These are phyloP conservation scores for Phytophthora melonis DNA, from an alignment of 352 stramenopile genomes.

Conservation along the genomic window DNA sequence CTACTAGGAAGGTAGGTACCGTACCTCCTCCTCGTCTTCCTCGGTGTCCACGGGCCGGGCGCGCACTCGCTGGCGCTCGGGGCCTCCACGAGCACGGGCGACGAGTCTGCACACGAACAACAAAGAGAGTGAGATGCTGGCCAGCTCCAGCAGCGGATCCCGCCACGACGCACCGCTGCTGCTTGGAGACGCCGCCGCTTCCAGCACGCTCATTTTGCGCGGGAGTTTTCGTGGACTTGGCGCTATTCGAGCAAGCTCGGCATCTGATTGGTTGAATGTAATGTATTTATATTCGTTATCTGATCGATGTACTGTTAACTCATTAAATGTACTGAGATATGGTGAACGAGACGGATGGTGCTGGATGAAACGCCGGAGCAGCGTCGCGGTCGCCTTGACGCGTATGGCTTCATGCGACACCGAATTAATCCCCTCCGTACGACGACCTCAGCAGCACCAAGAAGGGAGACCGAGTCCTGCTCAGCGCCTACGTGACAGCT, in stretches of 20 bases:
- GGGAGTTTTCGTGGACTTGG: constrained; percentile 1
- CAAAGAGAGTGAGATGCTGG: not conserved
- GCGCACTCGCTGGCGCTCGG: constrained; percentile 12
- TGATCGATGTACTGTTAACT: too few species aligned
- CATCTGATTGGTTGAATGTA: too few species aligned
- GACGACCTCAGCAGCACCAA: constrained; percentile 46
- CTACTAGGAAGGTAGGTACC: not conserved
- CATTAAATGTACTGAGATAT: too few species aligned
- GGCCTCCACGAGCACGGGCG: constrained; percentile 31
- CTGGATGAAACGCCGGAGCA: too few species aligned
- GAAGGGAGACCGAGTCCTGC: constrained; percentile 38
- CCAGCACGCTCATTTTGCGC: constrained; percentile 37
- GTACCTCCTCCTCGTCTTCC: not conserved
- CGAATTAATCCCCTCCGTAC: too few species aligned
- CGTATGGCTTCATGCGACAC: too few species aligned
- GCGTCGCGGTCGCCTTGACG: too few species aligned
- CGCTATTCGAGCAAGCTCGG: too few species aligned
- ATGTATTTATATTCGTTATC: too few species aligned
- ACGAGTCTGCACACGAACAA: constrained; percentile 31
- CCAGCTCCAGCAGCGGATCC: too few species aligned
- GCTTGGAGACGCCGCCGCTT: constrained; percentile 32
- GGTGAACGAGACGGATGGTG: too few species aligned
- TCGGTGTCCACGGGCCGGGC: constrained; percentile 5
- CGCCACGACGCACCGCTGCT: constrained; percentile 33
- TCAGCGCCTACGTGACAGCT: constrained; percentile 58